Conservation (phyloP, 208 protist genomes). For the Angomonas desouzai region DNA sequence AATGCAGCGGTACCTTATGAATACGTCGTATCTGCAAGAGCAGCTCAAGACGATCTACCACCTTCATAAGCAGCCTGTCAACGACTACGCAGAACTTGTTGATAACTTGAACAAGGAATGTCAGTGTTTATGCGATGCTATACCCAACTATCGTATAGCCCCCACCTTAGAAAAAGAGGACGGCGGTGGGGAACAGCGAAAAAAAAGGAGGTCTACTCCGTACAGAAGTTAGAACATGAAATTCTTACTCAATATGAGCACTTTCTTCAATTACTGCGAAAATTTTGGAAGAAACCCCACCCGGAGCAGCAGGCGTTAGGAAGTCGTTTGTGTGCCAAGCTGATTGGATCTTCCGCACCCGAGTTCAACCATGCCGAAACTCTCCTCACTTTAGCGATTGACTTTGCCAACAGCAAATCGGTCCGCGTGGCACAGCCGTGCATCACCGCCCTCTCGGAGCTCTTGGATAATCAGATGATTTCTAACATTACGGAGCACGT, state of each 20-base stretch:
- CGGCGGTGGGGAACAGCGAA: slow-evolving; percentile 62
- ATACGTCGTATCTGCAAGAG: slow-evolving; percentile 88
- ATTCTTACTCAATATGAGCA: slow-evolving; percentile 89
- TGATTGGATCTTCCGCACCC: slow-evolving; percentile 61
- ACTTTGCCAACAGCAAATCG: slow-evolving; percentile 88
- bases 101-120: slow-evolving; percentile 86
- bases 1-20: slow-evolving; percentile 93
- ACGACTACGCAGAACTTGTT: slow-evolving; percentile 83
- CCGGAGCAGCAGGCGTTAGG: slow-evolving; percentile 91
- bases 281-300: slow-evolving; percentile 79
- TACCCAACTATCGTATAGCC: slow-evolving; percentile 88
- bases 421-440: slow-evolving; percentile 82
- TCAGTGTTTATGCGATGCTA: slow-evolving; percentile 78
- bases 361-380: slow-evolving; percentile 89
- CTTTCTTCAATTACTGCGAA: slow-evolving; percentile 88
- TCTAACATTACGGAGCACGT: slow-evolving; percentile 83
- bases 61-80: slow-evolving; percentile 76
- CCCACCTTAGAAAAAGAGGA: slow-evolving; percentile 75
- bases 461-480: slow-evolving; percentile 86
- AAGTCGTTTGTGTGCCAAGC: slow-evolving; percentile 77
- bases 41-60: slow-evolving; percentile 70
- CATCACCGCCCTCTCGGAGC: slow-evolving; percentile 65
- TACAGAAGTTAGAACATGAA: slow-evolving; percentile 89
- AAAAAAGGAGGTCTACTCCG: slow-evolving; percentile 89
- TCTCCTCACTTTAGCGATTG: slow-evolving; percentile 67